phyloP scores from a whole-genome alignment of 768 basidiomycete genomes.

The Leccinum imitatum region DNA sequence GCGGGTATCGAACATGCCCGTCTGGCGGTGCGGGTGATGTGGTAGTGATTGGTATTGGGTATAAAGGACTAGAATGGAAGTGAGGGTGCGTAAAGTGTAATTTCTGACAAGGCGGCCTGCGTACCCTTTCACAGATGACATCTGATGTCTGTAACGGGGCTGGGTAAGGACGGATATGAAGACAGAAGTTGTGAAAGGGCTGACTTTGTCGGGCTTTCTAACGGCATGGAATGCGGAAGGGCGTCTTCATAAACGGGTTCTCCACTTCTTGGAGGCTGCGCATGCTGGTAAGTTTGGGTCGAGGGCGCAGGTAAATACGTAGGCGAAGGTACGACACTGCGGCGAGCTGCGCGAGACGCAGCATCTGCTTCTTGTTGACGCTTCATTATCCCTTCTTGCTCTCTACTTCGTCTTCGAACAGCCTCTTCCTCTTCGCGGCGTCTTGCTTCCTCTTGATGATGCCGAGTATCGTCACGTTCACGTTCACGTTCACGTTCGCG shows the following conservation, averaged over 20 bases:
- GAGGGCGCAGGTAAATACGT: conserved; percentile 30
- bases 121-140: conserved; percentile 37
- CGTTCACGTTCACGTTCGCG: conserved; percentile 22
- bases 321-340: conserved; percentile 31
- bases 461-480: conserved; percentile 32
- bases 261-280: conserved; percentile 31
- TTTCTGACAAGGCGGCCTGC: conserved; percentile 18
- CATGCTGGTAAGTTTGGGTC: conserved; percentile 35
- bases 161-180: conserved; percentile 36
- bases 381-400: conserved; percentile 55
- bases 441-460: conserved; percentile 45
- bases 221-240: conserved; percentile 49
- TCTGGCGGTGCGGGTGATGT: conserved; percentile 59
- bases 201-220: conserved; percentile 61
- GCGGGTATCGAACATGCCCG: conserved; percentile 56
- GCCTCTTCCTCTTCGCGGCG: conserved; percentile 48
- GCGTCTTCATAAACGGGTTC: conserved; percentile 31
- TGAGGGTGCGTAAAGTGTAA: conserved; percentile 11
- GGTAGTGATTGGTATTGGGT: conserved; percentile 65
- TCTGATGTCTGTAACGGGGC: conserved; percentile 25
- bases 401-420: conserved; percentile 44
- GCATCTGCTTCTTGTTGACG: conserved; percentile 62
- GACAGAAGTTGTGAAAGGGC: conserved; percentile 41
- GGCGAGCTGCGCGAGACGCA: conserved; percentile 45
- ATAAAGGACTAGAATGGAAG: conserved; percentile 32